Base-by-base conservation (phyloP, 345 rosid species). In the Firmiana major region DNA sequence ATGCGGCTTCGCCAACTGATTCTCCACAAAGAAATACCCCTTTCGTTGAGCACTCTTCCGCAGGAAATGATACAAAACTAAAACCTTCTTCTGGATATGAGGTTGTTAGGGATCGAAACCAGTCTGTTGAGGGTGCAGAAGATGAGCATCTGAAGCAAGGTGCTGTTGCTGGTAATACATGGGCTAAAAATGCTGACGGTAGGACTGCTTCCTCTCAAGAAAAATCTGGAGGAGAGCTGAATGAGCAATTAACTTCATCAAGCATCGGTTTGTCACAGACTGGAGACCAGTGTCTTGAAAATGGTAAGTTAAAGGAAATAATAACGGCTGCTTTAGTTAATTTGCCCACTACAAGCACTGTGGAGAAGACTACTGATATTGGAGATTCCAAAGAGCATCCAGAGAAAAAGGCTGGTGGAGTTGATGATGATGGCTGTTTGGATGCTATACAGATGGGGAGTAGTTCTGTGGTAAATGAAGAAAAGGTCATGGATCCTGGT, bases 1-100 rank as follows among this genome's bases (percentile, higher is more conserved):
- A 90, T 72, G 73, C 72, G 59, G 82, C 77, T 62, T 90, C 94
- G 36, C 95, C 94, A 11, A 72, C 76, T 28, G 83, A 60, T 75
- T 91, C 97, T 65, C 91, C 86, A 6, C 77, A 22, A 62, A 82
- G 87, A 78, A 80, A 74, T 71, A 60, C 82, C 53, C 71, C 87
- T 65, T 55, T 74, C 42, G 59, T 68, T 24, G 91, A 85, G 73
- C 74, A 81, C 7, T 78, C 88, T 57, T 84, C 67, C 76, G 16
- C 66, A 6, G 90, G 76, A 68, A 75, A 73, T 87, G 84, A 84
- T 83, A 26, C 81, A 49, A 86, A 75, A 75, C 16, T 24, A 68
- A 84, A 82, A 59, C 58, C 81, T 55, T 73, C 75, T 66, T 46
- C 83, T 31, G 82, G 65, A 40, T 83, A 80, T 75, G 82, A 78